These are phyloP conservation scores for Podospora comata DNA, from an alignment of 495 filamentous ascomycete species.

Conservation along the genomic window DNA sequence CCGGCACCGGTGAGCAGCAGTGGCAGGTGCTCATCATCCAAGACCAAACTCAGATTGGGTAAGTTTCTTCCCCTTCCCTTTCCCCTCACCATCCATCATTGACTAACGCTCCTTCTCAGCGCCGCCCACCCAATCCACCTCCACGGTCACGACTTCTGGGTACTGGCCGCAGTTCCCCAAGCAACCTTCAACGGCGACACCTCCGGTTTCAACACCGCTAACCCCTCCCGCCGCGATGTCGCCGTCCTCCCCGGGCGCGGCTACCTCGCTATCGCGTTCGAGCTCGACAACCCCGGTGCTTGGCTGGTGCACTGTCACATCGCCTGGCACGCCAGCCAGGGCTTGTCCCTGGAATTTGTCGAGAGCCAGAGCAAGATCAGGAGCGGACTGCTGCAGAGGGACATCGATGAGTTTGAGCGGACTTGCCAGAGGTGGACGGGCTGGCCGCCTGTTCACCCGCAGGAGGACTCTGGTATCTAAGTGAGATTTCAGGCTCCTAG, in stretches of 20 bases:
- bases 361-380: slow-evolving; percentile 33
- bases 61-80: neutral
- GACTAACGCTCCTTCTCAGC: neutral
- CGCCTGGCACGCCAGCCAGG: slow-evolving; percentile 47
- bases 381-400: slow-evolving; percentile 9
- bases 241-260: slow-evolving; percentile 42
- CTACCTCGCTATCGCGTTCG: slow-evolving; percentile 49
- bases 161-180: slow-evolving; percentile 43
- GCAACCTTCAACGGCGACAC: slow-evolving; percentile 22
- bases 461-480: slow-evolving; percentile 18
- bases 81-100: too few relatives aligned
- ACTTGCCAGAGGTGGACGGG: neutral
- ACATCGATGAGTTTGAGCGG: slow-evolving; percentile 3
- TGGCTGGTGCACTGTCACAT: slow-evolving; percentile 58
- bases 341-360: slow-evolving; percentile 48
- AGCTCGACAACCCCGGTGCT: slow-evolving; percentile 52
- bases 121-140: slow-evolving; percentile 37
- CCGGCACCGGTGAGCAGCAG: slow-evolving; percentile 3
- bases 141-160: slow-evolving; percentile 58
- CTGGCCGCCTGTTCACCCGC: slow-evolving; percentile 6
- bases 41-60: slow-evolving; percentile 13
- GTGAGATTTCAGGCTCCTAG: neutral
- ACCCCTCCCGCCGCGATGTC: slow-evolving; percentile 58
- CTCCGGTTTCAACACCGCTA: slow-evolving; percentile 37
- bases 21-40: slow-evolving; percentile 29